Conservation (phyloP, 2,329 filamentous ascomycete genomes). For the Phialophora verrucosa region DNA sequence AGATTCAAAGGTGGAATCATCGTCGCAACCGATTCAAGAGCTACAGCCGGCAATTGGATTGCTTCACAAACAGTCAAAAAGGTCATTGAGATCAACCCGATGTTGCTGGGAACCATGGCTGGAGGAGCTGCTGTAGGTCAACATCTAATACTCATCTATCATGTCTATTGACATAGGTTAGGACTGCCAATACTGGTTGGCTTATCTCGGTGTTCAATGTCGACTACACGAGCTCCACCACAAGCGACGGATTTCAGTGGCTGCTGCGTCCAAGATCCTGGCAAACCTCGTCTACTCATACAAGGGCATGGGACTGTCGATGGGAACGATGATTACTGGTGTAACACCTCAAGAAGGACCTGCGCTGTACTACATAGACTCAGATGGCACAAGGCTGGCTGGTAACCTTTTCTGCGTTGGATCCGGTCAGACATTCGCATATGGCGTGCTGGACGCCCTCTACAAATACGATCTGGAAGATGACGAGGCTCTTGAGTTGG, state of each 20-base stretch:
- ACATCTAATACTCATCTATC: not conserved
- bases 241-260: conserved; percentile 97
- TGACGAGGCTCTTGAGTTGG: conserved; percentile 88
- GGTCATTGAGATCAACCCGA: conserved; percentile 97
- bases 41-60: conserved; percentile 98
- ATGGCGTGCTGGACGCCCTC: conserved; percentile 95
- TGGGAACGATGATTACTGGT: conserved; percentile 99
- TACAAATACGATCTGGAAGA: conserved; percentile 88
- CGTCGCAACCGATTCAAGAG: conserved; percentile 95
- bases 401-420: conserved; percentile 99
- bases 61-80: conserved; percentile 99
- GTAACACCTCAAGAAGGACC: conserved; percentile 95
- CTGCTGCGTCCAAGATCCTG: conserved; percentile 96
- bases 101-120: conserved; percentile 95
- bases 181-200: conserved; percentile 99
- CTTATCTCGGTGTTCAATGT: conserved; percentile 98
- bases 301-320: conserved; percentile 98
- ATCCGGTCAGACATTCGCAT: conserved; percentile 97
- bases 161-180: conserved; percentile 45
- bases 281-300: conserved; percentile 98
- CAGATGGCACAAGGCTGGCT: conserved; percentile 87
- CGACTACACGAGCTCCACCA: conserved; percentile 98
- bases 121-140: conserved; percentile 83
- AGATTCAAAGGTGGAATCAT: conserved; percentile 98
- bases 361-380: conserved; percentile 98